Conservation (phyloP, 2,329 filamentous ascomycete species). For the Microdochium paspali region DNA sequence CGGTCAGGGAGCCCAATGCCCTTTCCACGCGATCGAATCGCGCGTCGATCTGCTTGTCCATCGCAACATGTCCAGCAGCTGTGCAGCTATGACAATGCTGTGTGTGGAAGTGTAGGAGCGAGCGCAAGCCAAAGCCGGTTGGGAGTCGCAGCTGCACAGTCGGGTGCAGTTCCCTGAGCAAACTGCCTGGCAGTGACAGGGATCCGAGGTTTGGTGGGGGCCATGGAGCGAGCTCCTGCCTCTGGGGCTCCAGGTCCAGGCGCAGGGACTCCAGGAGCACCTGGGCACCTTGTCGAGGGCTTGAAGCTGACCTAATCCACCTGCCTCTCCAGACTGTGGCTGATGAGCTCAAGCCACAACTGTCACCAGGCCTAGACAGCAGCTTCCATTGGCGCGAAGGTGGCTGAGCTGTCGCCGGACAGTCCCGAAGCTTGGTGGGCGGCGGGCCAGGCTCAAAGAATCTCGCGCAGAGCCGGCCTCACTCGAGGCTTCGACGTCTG, state of each 20-base stretch:
- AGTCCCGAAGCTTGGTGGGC: not conserved
- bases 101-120: not conserved
- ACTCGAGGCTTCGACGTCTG: not conserved
- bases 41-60: slow-evolving; percentile 53
- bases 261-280: no score
- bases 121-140: not conserved
- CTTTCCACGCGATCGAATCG: slow-evolving; percentile 60
- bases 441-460: slow-evolving; percentile 9
- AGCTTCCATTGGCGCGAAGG: not conserved
- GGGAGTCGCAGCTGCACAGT: no score
- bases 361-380: not conserved
- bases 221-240: not conserved
- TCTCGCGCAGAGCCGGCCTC: slow-evolving; percentile 14
- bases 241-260: not conserved
- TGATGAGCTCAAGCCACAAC: not conserved
- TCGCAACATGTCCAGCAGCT: slow-evolving; percentile 16
- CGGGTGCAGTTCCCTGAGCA: no score
- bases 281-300: no score
- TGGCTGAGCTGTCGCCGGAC: not conserved
- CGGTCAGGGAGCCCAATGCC: slow-evolving; percentile 59
- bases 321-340: no score
- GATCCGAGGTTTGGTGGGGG: no score
- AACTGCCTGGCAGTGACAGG: no score
- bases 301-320: no score
- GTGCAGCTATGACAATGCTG: not conserved